Conservation (phyloP, 2,329 filamentous ascomycete species). For the Cercospora sojina region DNA sequence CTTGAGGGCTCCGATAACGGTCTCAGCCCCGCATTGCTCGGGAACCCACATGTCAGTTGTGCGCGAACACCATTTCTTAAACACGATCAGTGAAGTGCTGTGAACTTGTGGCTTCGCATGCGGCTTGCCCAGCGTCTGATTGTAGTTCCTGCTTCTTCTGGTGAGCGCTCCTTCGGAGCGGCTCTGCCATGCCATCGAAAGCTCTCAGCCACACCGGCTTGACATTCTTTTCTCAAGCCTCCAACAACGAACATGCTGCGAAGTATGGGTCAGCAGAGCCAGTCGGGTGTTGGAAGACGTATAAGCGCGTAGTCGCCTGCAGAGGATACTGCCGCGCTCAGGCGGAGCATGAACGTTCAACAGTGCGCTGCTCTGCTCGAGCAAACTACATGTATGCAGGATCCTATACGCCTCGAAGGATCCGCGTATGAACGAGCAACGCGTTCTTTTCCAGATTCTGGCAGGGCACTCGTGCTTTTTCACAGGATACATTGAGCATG, state of each 20-base stretch:
- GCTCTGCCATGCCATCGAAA: neutral
- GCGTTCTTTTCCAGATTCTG: neutral
- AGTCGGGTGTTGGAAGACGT: neutral
- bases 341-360: neutral
- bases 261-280: neutral
- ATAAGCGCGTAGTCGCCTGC: neutral
- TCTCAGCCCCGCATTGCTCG: neutral
- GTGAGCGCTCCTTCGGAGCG: neutral
- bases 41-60: neutral
- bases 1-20: neutral
- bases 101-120: neutral
- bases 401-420: neutral
- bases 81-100: neutral
- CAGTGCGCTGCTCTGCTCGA: neutral
- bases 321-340: neutral
- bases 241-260: neutral
- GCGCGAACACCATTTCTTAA: neutral
- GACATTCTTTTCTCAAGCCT: neutral
- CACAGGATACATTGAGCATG: neutral
- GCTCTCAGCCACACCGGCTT: neutral
- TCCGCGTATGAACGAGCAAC: neutral
- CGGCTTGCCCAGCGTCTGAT: constrained; percentile 8
- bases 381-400: neutral
- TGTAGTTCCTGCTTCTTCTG: constrained; percentile 6
- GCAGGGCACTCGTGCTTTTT: neutral